Percentiles rank a stretch among this genome's conserved stretches.
Conservation (phyloP, 164 flowering plant genomes). For the Tetracentron sinense region DNA sequence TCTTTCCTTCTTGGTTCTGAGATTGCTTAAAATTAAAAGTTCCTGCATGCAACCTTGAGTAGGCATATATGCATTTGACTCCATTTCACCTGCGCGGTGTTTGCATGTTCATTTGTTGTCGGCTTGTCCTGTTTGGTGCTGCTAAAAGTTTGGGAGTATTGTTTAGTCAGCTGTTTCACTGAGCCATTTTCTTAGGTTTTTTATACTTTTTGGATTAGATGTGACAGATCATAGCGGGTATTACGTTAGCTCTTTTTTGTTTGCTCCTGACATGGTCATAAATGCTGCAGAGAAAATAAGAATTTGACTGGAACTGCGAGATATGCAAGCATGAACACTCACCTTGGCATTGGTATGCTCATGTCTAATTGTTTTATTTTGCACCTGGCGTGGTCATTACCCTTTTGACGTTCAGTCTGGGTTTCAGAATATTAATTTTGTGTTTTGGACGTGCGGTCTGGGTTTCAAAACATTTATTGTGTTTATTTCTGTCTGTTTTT, state of each 20-base stretch:
- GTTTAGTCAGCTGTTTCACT: background rate
- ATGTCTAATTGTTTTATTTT: no score
- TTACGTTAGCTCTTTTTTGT: background rate
- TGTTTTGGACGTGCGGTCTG: background rate
- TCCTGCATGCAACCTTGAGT: no score
- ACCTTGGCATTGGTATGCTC: constrained; percentile 82
- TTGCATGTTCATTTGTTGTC: background rate
- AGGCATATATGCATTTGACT: no score
- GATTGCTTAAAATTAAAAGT: no score
- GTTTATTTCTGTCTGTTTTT: constrained; percentile 2
- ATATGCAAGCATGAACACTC: constrained; percentile 96
- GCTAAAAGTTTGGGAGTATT: background rate
- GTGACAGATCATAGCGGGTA: no score
- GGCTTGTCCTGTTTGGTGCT: background rate
- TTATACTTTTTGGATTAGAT: background rate
- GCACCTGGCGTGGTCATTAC: no score
- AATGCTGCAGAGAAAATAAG: constrained; percentile 74
- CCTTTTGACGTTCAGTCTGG: no score
- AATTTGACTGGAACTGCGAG: constrained; percentile 94
- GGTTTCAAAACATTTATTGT: background rate
- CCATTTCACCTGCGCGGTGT: background rate
- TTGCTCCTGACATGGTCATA: background rate
- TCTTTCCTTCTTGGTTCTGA: no score
- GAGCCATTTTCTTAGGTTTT: background rate
- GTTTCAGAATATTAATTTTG: no score